phyloP scores from a whole-genome alignment of 2,329 filamentous ascomycete species.

The Phialocephala sp. region DNA sequence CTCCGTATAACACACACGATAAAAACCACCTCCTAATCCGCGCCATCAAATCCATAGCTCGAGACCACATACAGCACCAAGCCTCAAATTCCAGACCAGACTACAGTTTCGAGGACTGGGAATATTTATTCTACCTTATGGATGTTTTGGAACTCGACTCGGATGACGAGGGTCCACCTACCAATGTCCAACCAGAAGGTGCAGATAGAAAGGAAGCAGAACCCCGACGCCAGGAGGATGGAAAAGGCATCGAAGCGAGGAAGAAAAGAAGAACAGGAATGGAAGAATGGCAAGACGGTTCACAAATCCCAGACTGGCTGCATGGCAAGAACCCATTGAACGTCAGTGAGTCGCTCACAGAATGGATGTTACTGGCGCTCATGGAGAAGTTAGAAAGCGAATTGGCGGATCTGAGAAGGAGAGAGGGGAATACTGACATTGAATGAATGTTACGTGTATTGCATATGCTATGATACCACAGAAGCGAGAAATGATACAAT shows the following conservation, averaged over 20 bases:
- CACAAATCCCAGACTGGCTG: conserved; percentile 14
- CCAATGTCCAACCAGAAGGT: neutral
- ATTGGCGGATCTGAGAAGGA: conserved; percentile 12
- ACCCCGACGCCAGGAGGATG: no score
- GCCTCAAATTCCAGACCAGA: neutral
- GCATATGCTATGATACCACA: neutral
- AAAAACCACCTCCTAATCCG: conserved; percentile 22
- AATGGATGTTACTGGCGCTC: conserved; percentile 19
- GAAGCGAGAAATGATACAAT: neutral
- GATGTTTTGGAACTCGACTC: neutral
- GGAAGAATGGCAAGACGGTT: conserved; percentile 15
- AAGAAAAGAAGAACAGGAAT: conserved; percentile 5
- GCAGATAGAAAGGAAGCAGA: neutral
- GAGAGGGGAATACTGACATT: conserved; percentile 17
- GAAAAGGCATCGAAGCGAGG: no score
- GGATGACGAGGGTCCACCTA: neutral
- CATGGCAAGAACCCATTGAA: conserved; percentile 23
- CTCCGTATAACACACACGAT: conserved; percentile 21
- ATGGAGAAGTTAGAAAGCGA: conserved; percentile 19
- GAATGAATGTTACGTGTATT: neutral
- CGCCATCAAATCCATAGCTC: conserved; percentile 16
- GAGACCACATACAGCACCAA: conserved; percentile 16
- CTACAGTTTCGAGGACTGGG: conserved; percentile 25
- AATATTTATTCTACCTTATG: conserved; percentile 26
- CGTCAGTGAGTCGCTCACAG: conserved; percentile 13